Conservation (phyloP, 2,329 filamentous ascomycete genomes). For the Tricladium varicosporioides region DNA sequence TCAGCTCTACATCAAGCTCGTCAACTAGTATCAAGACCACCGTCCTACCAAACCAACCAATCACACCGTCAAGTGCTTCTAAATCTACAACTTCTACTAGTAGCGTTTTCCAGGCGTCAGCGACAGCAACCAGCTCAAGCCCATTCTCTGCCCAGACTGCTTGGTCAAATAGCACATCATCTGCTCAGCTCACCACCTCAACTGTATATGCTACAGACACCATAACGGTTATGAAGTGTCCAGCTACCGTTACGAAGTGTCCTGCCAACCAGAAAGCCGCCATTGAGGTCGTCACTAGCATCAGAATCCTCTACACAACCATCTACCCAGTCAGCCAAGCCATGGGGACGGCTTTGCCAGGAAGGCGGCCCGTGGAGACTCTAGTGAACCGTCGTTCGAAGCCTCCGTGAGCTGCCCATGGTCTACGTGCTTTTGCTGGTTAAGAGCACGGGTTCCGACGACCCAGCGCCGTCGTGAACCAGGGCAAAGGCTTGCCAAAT, state of each 20-base stretch:
- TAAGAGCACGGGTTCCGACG: background rate
- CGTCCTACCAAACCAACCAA: background rate
- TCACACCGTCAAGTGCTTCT: background rate
- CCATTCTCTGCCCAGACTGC: background rate
- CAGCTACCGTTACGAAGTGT: too few relatives aligned
- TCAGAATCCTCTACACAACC: too few relatives aligned
- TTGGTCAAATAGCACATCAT: too few relatives aligned
- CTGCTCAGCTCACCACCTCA: too few relatives aligned
- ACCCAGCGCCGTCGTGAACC: background rate
- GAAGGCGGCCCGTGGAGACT: conserved; percentile 5
- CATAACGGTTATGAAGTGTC: too few relatives aligned
- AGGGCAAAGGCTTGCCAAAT: background rate
- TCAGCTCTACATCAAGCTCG: background rate
- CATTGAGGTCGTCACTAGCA: too few relatives aligned
- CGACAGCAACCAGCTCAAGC: background rate
- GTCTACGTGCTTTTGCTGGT: background rate
- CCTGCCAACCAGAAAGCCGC: too few relatives aligned
- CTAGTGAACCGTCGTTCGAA: background rate
- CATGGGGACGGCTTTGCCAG: background rate
- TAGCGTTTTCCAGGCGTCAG: too few relatives aligned
- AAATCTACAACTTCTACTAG: too few relatives aligned
- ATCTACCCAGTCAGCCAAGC: too few relatives aligned
- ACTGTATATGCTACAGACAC: too few relatives aligned
- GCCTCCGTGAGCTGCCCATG: background rate
- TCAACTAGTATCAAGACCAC: background rate